Evolutionary conservation across 129 eudicot genomes (phyloP).

Genomic region (carrot (Daucus carota)): DH1_v3.0 NC_030385.2:37732001-37732500

Average conservation of each 20-base stretch:
- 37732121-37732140: not conserved
- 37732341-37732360: conserved; percentile 41
- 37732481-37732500: not conserved
- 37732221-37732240: conserved; percentile 51
- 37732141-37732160: not conserved
- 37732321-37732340: conserved; percentile 40
- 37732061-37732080: conserved; percentile 88
- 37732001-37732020: conserved; percentile 86
- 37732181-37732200: conserved; percentile 57
- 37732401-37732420: not conserved
- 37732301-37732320: conserved; percentile 69
- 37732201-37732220: conserved; percentile 73
- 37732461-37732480: not conserved
- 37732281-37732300: conserved; percentile 32
- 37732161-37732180: conserved; percentile 52
- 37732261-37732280: not conserved
- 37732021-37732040: conserved; percentile 75
- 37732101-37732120: not conserved
- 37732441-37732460: conserved; percentile 22
- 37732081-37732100: conserved; percentile 30
- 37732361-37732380: conserved; percentile 54
- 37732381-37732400: conserved; percentile 2
- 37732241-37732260: not conserved
- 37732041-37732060: conserved; percentile 80
- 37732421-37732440: not conserved